phyloP scores from a whole-genome alignment of 495 filamentous ascomycete species.

The Penicillium steckii region DNA sequence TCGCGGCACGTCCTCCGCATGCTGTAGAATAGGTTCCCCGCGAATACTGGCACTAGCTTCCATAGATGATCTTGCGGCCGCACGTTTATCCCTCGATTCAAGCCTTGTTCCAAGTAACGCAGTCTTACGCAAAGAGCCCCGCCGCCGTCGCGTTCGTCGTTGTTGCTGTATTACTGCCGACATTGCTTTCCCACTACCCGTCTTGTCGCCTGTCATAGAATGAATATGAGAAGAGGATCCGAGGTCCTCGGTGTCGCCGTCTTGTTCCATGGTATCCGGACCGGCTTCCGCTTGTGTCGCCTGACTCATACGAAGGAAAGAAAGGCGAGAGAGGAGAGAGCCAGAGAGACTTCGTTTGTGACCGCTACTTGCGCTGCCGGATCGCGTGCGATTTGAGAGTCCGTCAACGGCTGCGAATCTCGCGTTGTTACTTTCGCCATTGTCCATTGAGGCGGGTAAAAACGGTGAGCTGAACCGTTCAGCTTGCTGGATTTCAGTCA shows the following conservation, averaged over 20 bases:
- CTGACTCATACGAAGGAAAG: conserved; percentile 57
- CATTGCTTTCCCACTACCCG: conserved; percentile 49
- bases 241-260: conserved; percentile 35
- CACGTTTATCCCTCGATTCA: conserved; percentile 48
- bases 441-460: conserved; percentile 37
- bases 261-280: conserved; percentile 41
- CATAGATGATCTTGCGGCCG: conserved; percentile 14
- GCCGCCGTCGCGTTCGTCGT: conserved; percentile 67
- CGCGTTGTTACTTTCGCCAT: conserved; percentile 30
- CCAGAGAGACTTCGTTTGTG: conserved; percentile 68
- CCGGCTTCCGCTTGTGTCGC: conserved; percentile 35
- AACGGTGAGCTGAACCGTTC: conserved; percentile 14
- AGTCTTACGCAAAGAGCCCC: conserved; percentile 77
- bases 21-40: conserved; percentile 35
- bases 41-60: conserved; percentile 45
- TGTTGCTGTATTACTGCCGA: conserved; percentile 59
- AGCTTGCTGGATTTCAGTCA: conserved; percentile 24
- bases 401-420: conserved; percentile 27
- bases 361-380: conserved; percentile 40
- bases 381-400: conserved; percentile 35
- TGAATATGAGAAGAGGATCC: conserved; percentile 27
- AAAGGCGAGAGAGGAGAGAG: conserved; percentile 51
- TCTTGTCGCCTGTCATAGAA: conserved; percentile 9
- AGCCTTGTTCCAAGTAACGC: conserved; percentile 69
- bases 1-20: conserved; percentile 4